Evolutionary conservation across 169 alveolate species (phyloP).

Genomic region (Neospora caninum): DNA sequence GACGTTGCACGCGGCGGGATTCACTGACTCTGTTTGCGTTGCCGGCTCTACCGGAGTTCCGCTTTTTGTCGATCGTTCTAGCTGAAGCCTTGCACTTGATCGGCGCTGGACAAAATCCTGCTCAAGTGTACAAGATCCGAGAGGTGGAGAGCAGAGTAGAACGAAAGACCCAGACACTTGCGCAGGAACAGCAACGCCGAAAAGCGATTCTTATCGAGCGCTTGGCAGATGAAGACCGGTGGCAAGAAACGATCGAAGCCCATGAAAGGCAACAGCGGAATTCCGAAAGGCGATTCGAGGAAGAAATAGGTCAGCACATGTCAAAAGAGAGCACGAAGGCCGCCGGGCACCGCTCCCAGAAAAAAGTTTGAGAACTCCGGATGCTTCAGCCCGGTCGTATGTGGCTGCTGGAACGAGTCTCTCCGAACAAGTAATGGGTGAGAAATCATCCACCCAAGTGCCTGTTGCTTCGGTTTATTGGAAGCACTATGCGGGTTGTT

Average conservation of each 20-base stretch:
- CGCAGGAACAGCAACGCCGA: not conserved
- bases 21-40: no score
- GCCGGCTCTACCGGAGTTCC: no score
- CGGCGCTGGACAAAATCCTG: not conserved
- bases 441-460: no score
- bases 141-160: not conserved
- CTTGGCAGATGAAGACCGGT: not conserved
- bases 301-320: not conserved
- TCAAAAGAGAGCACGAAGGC: no score
- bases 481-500: no score
- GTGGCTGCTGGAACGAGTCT: no score
- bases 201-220: not conserved
- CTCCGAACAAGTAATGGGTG: no score
- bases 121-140: not conserved
- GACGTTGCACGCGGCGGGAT: no score
- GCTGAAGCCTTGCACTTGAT: conserved; percentile 1
- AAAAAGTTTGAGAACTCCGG: no score
- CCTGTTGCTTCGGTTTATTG: no score
- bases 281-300: not conserved
- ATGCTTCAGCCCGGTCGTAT: no score
- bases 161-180: not conserved
- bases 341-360: no score
- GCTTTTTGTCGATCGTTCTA: not conserved
- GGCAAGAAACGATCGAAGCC: not conserved
- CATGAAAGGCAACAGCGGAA: not conserved